Evolutionary conservation across 1,284 basidiomycete species (phyloP).

Genomic region (Trichosporon coremiiforme): DNA sequence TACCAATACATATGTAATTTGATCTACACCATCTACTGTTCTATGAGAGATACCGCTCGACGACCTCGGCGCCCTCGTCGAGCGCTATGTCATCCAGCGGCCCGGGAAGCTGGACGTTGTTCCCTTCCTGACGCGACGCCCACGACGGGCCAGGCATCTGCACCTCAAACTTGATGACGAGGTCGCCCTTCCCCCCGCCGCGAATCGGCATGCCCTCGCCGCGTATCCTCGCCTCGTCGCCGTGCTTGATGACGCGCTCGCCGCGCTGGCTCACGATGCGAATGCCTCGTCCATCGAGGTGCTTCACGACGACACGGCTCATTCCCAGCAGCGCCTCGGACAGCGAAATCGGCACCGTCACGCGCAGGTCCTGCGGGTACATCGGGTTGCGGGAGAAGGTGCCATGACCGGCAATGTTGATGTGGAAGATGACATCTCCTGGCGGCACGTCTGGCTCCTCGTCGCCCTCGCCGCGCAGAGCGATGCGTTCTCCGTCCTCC

Average conservation of each 20-base stretch:
- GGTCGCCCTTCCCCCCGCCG: constrained; percentile 72
- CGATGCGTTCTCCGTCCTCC: constrained; percentile 78
- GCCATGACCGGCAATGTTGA: constrained; percentile 69
- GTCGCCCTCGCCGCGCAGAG: constrained; percentile 88
- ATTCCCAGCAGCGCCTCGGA: constrained; percentile 91
- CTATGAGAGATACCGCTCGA: constrained; percentile 25
- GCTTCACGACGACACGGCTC: constrained; percentile 78
- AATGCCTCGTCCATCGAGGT: constrained; percentile 86
- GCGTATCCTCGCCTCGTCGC: constrained; percentile 70
- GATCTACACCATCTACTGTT: constrained; percentile 4
- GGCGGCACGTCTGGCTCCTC: constrained; percentile 80
- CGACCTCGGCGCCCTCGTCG: constrained; percentile 25
- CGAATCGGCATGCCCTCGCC: constrained; percentile 85
- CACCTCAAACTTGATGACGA: constrained; percentile 76
- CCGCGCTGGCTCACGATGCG: constrained; percentile 70
- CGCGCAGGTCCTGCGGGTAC: constrained; percentile 42
- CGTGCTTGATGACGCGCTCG: constrained; percentile 70
- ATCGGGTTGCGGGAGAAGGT: constrained; percentile 62
- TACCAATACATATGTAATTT: constrained; percentile 18
- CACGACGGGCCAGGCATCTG: constrained; percentile 66
- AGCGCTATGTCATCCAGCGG: constrained; percentile 36
- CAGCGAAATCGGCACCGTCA: constrained; percentile 66
- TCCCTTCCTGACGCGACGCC: constrained; percentile 38
- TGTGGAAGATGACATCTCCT: constrained; percentile 84
- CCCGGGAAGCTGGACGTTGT: constrained; percentile 33